Evolutionary conservation across 148 eudicot species (phyloP), one percentile per base, ranked within the genome.

Genomic region (Persicaria maculosa): DNA sequence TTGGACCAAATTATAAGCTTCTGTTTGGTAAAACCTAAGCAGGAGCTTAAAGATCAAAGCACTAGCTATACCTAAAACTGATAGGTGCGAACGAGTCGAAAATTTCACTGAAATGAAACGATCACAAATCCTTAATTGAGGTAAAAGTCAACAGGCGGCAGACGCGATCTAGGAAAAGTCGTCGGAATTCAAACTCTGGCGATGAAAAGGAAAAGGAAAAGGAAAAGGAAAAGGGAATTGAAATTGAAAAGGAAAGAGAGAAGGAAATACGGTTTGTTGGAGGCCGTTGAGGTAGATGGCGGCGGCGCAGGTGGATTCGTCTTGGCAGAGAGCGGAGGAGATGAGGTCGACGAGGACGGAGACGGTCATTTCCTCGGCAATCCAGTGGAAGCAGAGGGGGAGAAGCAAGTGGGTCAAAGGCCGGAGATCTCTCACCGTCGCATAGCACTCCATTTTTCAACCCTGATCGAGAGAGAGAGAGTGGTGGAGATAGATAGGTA

Each of bases 321-420:
- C 79, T 22, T 91, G 88, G 69, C 97, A 92, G 55, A 92, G 90
- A 44, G 97, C 89, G 43, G 76, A 74, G 57, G 94, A 88, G 68
- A 92, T 89, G 77, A 92, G 87, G 68, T 92, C 97, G 44, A 90
- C 95, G 14, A 92, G 86, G 10, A 90, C 92, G 9, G 97, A 83
- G 7, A 86, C 90, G 20, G 97, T 88, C 94, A 92, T 92, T 73
- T 90, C 94, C 68, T 88, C 92, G 50, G 94, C 97, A 47, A 90
- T 80, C 97, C 97, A 90, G 31, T 92, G 94, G 9, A 88, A 72
- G 52, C 85, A 88, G 6, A 92, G 81, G 19, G 94, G 91, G 52
- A 90, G 74, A 44, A 92, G 59, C 69, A 91, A 70, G 69, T 78
- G 84, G 59, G 87, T 20, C 83, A 90, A 77, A 50, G 88, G 87